Base-by-base conservation (phyloP, 352 stramenopile genomes). In the Phytophthora uliginosa region DNA sequence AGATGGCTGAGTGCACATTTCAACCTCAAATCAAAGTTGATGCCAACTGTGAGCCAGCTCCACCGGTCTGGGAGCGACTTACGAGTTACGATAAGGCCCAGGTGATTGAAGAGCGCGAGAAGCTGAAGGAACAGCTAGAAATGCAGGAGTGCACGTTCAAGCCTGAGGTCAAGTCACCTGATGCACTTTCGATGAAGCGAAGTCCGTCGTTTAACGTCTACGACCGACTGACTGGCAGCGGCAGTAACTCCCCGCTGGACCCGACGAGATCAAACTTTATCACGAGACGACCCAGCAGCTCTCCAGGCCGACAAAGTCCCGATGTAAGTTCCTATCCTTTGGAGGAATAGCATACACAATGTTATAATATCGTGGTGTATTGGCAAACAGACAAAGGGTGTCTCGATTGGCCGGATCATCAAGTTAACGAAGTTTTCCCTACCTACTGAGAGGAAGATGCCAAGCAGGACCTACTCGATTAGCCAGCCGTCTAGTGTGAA, bases 1-100 rank as follows among this genome's bases (percentile, higher is more conserved):
- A 96, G 62, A 83, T 96, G 81, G 81, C 84, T 18, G 88, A 88
- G 52, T 96, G 89, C 64, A 96, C 88, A 9, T 96, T 96, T 72
- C 82, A 75, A 26, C 89, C 89, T 28, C 82, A 89, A 22, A 91
- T 96, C 34, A 77, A 92, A 47, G 71, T 75, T 1, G 66, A 83
- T 18, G 61, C 55, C 34, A 86, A 82, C 61, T 71, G 76, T 10
- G 73, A 83, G 34, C 64, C 82, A 9, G 59, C 69, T 4, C 77
- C 78, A 26, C 83, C 89, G 18, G 88, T 95, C 36, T 96, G 89
- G 89, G 83, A 96, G 28, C 81, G 89, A 12, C 71, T 93, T 34
- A 59, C 90, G 0, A 93, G 77, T n/a, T 90, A 89, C 45, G 83
- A 96, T 67, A 96, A 95, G 66, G 85, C 86, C 20, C 88, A 94